Percentiles rank a stretch among this genome's conserved stretches.
phyloP scores from a whole-genome alignment of 257 asterid species.

The Hygrophila difformis region DNA sequence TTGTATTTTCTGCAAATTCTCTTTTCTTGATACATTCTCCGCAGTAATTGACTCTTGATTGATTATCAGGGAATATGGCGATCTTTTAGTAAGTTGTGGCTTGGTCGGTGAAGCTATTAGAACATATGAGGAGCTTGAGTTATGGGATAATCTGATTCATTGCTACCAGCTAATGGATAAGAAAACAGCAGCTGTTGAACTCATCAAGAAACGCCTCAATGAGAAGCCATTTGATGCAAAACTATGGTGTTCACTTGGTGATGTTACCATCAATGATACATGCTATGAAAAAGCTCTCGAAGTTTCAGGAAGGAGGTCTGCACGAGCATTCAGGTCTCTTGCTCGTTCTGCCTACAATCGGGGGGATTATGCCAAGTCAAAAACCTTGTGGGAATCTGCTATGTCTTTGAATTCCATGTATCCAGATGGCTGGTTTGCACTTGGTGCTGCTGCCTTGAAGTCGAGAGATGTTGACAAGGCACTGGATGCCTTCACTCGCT shows the following conservation, averaged over 20 bases:
- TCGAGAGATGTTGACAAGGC: constrained; percentile 75
- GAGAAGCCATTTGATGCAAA: constrained; percentile 72
- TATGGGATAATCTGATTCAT: constrained; percentile 86
- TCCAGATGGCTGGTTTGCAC: constrained; percentile 96
- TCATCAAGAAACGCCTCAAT: constrained; percentile 47
- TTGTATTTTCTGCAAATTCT: too few species aligned
- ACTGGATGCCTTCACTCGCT: constrained; percentile 76
- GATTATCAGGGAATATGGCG: constrained; percentile 88
- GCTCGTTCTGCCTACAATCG: constrained; percentile 88
- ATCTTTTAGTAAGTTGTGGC: constrained; percentile 85
- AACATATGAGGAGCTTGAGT: constrained; percentile 86
- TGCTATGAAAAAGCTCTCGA: constrained; percentile 80
- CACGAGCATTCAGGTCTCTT: constrained; percentile 82
- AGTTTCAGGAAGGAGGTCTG: constrained; percentile 70
- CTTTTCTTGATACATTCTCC: too few species aligned
- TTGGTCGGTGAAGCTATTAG: constrained; percentile 82
- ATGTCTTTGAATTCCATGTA: constrained; percentile 76
- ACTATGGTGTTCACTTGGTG: constrained; percentile 96
- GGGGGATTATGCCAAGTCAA: constrained; percentile 74
- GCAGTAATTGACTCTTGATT: too few species aligned
- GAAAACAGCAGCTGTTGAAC: constrained; percentile 90
- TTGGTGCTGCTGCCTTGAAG: constrained; percentile 92
- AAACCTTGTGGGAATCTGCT: constrained; percentile 79
- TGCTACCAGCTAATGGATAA: constrained; percentile 81
- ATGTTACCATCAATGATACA: constrained; percentile 62